Percentiles rank a stretch among this genome's conserved stretches.
phyloP scores from a whole-genome alignment of 768 basidiomycete species.

The Tylopilus subfusipes region DNA sequence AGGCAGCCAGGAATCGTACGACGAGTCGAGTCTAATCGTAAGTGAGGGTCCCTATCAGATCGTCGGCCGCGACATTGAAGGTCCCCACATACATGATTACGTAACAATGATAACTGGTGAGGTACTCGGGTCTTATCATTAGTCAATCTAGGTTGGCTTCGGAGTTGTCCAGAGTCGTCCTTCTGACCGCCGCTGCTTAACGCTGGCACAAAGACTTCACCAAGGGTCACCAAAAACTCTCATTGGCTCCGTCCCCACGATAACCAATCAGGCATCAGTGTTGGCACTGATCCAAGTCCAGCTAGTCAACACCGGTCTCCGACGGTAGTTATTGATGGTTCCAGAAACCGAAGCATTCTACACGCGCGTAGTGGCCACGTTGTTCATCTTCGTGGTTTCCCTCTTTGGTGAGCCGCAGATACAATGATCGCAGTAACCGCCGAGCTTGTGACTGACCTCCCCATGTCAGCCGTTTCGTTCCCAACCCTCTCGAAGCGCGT shows the following conservation, averaged over 20 bases:
- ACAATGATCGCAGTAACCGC: background rate
- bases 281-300: background rate
- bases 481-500: slow-evolving; percentile 59
- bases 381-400: slow-evolving; percentile 56
- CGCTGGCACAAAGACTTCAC: background rate
- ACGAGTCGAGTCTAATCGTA: too few species aligned
- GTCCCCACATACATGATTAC: slow-evolving; percentile 1
- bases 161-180: background rate
- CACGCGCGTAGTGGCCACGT: slow-evolving; percentile 17
- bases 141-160: background rate
- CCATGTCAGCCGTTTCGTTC: slow-evolving; percentile 59
- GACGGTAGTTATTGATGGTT: background rate
- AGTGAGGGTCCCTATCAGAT: too few species aligned
- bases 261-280: too few species aligned
- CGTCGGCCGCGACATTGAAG: too few species aligned
- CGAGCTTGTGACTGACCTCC: background rate
- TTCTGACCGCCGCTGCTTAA: background rate
- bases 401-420: slow-evolving; percentile 53
- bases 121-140: slow-evolving; percentile 15
- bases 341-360: background rate
- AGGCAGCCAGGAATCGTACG: too few species aligned
- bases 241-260: background rate
- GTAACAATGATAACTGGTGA: slow-evolving; percentile 10
- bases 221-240: background rate
- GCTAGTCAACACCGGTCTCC: background rate